Percentiles rank a stretch among this genome's conserved stretches.
Evolutionary conservation across 1,284 basidiomycete species (phyloP).

Genomic region (Trichosporon inkin): DNA sequence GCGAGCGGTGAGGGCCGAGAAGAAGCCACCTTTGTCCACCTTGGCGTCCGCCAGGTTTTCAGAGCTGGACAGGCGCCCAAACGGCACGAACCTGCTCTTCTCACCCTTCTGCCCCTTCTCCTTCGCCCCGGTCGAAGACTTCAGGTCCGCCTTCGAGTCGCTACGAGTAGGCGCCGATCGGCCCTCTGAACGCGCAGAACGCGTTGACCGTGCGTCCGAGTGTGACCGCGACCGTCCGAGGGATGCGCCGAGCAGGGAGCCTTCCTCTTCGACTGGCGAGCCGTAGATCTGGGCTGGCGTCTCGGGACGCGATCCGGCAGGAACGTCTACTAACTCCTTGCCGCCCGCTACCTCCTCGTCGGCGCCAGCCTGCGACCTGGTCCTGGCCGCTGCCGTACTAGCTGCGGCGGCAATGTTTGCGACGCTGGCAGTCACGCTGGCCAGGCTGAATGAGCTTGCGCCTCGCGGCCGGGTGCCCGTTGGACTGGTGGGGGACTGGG

Average conservation of each 20-base stretch:
- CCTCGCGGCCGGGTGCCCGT: conserved; percentile 54
- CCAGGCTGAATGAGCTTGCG: conserved; percentile 73
- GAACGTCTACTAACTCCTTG: conserved; percentile 48
- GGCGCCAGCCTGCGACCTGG: conserved; percentile 52
- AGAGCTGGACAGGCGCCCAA: background rate
- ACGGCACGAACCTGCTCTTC: background rate
- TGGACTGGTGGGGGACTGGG: background rate
- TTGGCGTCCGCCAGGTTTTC: background rate
- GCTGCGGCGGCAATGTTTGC: conserved; percentile 54
- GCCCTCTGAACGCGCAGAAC: conserved; percentile 14
- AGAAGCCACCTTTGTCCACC: background rate
- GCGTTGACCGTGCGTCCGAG: conserved; percentile 39
- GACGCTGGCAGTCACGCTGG: conserved; percentile 65
- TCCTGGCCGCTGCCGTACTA: conserved; percentile 34
- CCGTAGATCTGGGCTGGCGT: conserved; percentile 22
- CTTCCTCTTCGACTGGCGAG: conserved; percentile 47
- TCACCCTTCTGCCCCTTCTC: background rate
- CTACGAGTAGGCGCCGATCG: background rate
- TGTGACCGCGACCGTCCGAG: conserved; percentile 11
- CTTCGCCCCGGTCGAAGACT: background rate
- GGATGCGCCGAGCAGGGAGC: conserved; percentile 20
- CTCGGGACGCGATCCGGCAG: conserved; percentile 33
- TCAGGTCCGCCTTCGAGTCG: background rate
- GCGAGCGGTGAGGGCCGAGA: background rate
- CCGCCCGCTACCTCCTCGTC: conserved; percentile 48